These are phyloP conservation scores for Kodamaea derodonti DNA, from an alignment of 1,139 yeast species.

Conservation along the genomic window DNA sequence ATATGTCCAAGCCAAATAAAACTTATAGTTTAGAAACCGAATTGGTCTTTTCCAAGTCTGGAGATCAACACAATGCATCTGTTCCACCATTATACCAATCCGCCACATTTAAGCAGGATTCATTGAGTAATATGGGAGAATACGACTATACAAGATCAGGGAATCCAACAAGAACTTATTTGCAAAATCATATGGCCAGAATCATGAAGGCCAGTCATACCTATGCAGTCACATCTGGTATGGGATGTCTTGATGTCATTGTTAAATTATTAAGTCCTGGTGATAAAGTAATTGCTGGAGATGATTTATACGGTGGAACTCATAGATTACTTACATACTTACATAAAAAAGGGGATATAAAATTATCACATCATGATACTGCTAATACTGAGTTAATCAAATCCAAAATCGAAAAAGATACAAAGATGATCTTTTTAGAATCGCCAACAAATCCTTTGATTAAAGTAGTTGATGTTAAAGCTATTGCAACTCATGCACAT, in stretches of 20 bases:
- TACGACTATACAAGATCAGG: slow-evolving; percentile 95
- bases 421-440: slow-evolving; percentile 77
- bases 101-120: slow-evolving; percentile 86
- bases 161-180: slow-evolving; percentile 80
- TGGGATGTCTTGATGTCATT: slow-evolving; percentile 88
- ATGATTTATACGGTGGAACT: slow-evolving; percentile 90
- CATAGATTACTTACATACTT: slow-evolving; percentile 78
- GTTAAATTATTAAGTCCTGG: slow-evolving; percentile 70
- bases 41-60: slow-evolving; percentile 60
- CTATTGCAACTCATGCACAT: slow-evolving; percentile 66
- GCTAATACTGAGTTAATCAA: slow-evolving; percentile 62
- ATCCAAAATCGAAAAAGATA: slow-evolving; percentile 47
- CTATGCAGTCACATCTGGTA: slow-evolving; percentile 83
- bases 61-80: slow-evolving; percentile 77
- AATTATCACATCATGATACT: slow-evolving; percentile 78
- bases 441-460: slow-evolving; percentile 91
- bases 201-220: slow-evolving; percentile 73
- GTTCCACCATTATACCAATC: slow-evolving; percentile 88
- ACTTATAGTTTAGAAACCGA: slow-evolving; percentile 62
- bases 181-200: slow-evolving; percentile 73
- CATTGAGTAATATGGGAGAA: slow-evolving; percentile 72
- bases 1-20: slow-evolving; percentile 20
- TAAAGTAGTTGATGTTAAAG: slow-evolving; percentile 75
- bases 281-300: slow-evolving; percentile 87
- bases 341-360: slow-evolving; percentile 61